phyloP scores from a whole-genome alignment of 2,329 filamentous ascomycete genomes.

The Botrytis byssoidea region DNA sequence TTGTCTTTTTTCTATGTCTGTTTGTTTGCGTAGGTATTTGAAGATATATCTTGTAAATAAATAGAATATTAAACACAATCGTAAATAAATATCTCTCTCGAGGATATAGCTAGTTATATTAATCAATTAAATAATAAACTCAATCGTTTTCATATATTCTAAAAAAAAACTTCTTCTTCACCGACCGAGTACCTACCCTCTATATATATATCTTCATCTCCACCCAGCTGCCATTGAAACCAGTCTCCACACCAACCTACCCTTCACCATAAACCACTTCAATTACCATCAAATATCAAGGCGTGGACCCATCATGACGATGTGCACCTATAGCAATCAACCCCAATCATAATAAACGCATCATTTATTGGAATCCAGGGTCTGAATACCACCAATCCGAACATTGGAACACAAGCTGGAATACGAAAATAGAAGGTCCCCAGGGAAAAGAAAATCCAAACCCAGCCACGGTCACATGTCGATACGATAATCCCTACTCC shows the following conservation, averaged over 20 bases:
- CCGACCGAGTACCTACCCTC: constrained; percentile 13
- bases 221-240: not conserved
- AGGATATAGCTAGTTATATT: not conserved
- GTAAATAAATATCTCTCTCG: not conserved
- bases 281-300: not conserved
- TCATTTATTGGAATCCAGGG: not conserved
- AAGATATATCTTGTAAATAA: not conserved
- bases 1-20: not conserved
- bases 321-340: constrained; percentile 15
- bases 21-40: not conserved
- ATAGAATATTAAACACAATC: not conserved
- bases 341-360: constrained; percentile 12
- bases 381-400: not conserved
- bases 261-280: not conserved
- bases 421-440: constrained; percentile 1
- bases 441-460: not conserved
- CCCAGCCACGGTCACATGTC: not conserved
- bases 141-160: not conserved
- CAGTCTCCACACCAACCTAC: constrained; percentile 8
- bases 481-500: not conserved
- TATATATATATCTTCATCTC: constrained; percentile 19
- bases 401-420: not conserved
- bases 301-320: constrained; percentile 10
- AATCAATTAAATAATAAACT: not conserved
- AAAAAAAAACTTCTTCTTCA: not conserved